Base-by-base conservation (phyloP, 1,284 basidiomycete genomes). In the Puccinia brachypodii region DNA sequence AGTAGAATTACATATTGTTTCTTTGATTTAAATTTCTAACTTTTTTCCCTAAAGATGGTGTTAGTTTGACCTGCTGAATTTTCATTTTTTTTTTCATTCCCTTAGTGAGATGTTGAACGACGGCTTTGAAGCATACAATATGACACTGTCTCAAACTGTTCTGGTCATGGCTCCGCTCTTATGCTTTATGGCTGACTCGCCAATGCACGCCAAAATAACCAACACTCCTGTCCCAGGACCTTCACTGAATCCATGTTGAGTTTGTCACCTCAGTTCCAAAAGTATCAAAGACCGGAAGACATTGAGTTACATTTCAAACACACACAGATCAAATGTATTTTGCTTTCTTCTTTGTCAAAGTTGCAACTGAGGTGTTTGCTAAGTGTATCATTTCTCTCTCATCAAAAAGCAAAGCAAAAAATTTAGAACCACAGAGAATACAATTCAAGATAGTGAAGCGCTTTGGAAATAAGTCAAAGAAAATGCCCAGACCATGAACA, bases 91-190 rank as follows among this genome's bases (percentile, higher is more conserved):
- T 68, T 68, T 60, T 40, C 7, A 53, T 14, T 28, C 19, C 36
- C 4, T 36, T 36, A 75, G 73, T 75, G 31, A 75, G 1, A 28
- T 60, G n/a, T 25, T 36, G 1, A 40, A 28, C 14, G 2, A 60
- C 25, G 73, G 73, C 7, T 75, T 75, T 14, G 25, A 28, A 3
- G 33, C 53, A 42, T 75, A 60, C 60, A 53, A 75, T 60, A 19
- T 31, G 8, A 60, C 31, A 1, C 44, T 75, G 22, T 13, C 16
- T 2, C 14, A 75, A 60, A 19, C 58, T 19, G 53, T 74, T 3
- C 38, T 56, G 33, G 73, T 53, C 0, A 68, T 68, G 64, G 40
- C 56, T 1, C 14, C n/a, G 2, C 8, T 58, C 7, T 14, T 62
- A 16, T 62, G 60, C 19, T 62, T 62, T 19, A 33, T 68, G 22